Evolutionary conservation across 75 land plant species (phyloP), one percentile per base, ranked within the genome.

Genomic region (Azolla pinnata): DNA sequence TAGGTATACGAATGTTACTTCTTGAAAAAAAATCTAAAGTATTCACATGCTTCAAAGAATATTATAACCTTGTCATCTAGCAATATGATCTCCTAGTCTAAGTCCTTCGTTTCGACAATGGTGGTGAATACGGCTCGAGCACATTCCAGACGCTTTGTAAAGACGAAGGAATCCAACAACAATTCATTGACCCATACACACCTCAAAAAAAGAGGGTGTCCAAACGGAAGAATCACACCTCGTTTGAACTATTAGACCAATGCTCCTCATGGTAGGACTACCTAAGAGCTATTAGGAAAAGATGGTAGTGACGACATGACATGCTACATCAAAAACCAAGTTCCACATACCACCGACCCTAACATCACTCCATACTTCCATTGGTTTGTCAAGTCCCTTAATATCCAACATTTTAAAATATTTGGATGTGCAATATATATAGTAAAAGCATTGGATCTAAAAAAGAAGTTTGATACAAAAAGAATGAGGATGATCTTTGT

Each of bases 191-290:
- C 17, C 14, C 60, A 17, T 54, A 64, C 29, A 53, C 66, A 26
- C 66, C 42, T 2, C 50, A 56, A 29, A 7, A 54, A 65, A 65
- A 65, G 32, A 56, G 42, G 12, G 30, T 53, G 8, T 51, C 64
- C 0, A 0, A 61, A 28, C 0, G 54, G 19, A 61, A 61, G 18
- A 44, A 46, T 29, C 26, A 4, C 42, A 8, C 42, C 14, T 14
- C 14, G 42, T 8, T 38, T 38, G 42, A 38, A 38, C 14, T 38
- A 17, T 53, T 0, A 2, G 30, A 8, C 26, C 54, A 4, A 61
- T 46, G 52, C 54, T 51, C 19, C 54, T 51, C 24, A 5, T n/a
- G n/a, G 24, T 8, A 24, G 17, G 18, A 19, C 19, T 51, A 9
- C 54, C 54, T 19, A 51, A 51, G n/a, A 51, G 54, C 19, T 51